These are phyloP conservation scores for Fusarium succisae DNA, from an alignment of 2,329 filamentous ascomycete species.

Conservation along the genomic window DNA sequence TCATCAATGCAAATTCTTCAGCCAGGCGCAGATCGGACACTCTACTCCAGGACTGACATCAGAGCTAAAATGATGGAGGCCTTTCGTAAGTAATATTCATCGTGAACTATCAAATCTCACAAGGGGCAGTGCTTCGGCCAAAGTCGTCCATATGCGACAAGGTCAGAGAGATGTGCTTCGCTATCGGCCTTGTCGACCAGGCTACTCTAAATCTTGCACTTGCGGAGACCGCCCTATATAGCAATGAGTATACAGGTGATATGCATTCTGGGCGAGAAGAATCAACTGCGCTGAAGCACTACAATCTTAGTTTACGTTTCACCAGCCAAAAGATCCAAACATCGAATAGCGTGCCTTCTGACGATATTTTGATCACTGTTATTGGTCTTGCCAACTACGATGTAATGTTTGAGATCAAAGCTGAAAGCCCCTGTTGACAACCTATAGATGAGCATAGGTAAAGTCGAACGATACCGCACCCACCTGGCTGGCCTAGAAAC, in stretches of 20 bases:
- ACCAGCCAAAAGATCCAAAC: background rate
- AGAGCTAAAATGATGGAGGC: background rate
- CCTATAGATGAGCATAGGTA: background rate
- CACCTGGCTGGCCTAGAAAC: background rate
- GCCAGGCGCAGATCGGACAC: background rate
- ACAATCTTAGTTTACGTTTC: background rate
- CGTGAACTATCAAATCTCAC: background rate
- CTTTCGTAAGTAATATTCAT: background rate
- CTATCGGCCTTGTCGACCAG: background rate
- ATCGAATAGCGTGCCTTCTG: background rate
- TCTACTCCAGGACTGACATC: background rate
- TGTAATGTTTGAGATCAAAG: background rate
- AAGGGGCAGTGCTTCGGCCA: background rate
- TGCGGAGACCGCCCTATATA: background rate
- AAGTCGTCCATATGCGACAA: slow-evolving; percentile 1
- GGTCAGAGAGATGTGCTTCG: slow-evolving; percentile 4
- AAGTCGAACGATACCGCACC: background rate
- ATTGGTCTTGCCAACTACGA: slow-evolving; percentile 3
- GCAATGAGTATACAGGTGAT: background rate
- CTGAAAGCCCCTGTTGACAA: background rate
- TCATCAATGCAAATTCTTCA: background rate
- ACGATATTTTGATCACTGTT: background rate
- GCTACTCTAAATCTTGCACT: background rate
- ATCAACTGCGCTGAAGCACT: background rate
- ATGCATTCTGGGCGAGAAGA: background rate